phyloP scores from a whole-genome alignment of 352 stramenopile genomes.

The Phytopythium litorale region DNA sequence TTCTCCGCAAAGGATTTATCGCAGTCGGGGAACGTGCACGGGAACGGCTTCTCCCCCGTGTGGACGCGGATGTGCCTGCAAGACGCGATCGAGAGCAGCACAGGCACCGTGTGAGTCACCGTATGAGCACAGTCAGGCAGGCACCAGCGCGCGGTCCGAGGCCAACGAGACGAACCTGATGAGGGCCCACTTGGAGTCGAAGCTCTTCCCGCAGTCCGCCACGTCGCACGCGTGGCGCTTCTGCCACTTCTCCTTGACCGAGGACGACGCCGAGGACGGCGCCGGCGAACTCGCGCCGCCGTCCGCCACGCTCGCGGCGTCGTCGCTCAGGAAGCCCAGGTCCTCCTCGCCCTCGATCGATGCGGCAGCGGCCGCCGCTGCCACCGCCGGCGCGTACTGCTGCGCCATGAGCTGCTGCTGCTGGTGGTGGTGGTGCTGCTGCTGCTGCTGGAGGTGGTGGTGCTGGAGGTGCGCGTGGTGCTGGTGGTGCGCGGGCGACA shows the following conservation, averaged over 20 bases:
- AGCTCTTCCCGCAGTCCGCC: slow-evolving; percentile 72
- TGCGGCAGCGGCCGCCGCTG: slow-evolving; percentile 10
- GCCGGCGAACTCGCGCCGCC: slow-evolving; percentile 24
- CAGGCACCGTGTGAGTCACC: not conserved
- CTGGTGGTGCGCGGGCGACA: slow-evolving; percentile 4
- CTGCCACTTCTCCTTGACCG: slow-evolving; percentile 58
- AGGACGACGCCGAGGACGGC: slow-evolving; percentile 27
- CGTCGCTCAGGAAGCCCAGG: slow-evolving; percentile 11
- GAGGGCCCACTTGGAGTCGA: slow-evolving; percentile 83
- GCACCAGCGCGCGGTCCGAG: not conserved
- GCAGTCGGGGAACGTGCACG: slow-evolving; percentile 75
- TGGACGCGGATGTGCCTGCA: slow-evolving; percentile 83
- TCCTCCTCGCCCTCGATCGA: slow-evolving; percentile 10
- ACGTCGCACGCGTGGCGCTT: slow-evolving; percentile 75
- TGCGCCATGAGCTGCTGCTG: slow-evolving; percentile 8
- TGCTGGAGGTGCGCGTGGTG: too few relatives aligned
- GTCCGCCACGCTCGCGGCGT: not conserved
- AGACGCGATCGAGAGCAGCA: not conserved
- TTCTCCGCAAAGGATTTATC: slow-evolving; percentile 90
- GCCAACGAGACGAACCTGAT: slow-evolving; percentile 39
- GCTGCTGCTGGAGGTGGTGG: too few relatives aligned
- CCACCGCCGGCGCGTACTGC: slow-evolving; percentile 10
- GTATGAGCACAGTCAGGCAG: not conserved
- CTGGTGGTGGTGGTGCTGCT: slow-evolving; percentile 12
- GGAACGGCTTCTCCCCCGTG: slow-evolving; percentile 86